A percentile compares a stretch with the other conserved stretches of the same genome.
Evolutionary conservation across 768 basidiomycete genomes (phyloP).

Genomic region (Lepiota subincarnata): DNA sequence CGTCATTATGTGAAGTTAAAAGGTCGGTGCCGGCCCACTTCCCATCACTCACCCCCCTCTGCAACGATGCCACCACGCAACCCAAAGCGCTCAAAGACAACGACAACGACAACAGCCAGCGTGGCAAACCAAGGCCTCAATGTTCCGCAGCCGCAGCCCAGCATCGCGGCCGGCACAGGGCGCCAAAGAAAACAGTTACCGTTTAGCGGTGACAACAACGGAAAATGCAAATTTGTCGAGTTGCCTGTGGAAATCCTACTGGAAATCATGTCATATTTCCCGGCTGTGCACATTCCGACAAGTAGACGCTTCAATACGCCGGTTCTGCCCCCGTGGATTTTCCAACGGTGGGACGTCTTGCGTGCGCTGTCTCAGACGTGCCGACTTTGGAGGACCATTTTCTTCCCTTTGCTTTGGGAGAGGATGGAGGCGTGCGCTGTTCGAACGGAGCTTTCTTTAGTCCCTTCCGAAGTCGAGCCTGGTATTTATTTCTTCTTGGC

Average conservation of each 20-base stretch:
- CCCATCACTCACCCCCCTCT: too few relatives aligned
- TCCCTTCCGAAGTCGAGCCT: not conserved
- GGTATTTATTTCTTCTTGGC: not conserved
- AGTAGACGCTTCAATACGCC: slow-evolving; percentile 7
- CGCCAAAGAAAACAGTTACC: not conserved
- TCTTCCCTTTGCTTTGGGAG: slow-evolving; percentile 28
- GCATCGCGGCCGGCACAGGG: too few relatives aligned
- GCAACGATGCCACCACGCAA: too few relatives aligned
- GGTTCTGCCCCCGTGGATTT: slow-evolving; percentile 18
- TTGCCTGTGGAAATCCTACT: slow-evolving; percentile 27
- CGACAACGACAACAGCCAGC: too few relatives aligned
- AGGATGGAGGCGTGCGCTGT: slow-evolving; percentile 26
- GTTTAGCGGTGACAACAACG: not conserved
- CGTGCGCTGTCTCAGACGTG: slow-evolving; percentile 33
- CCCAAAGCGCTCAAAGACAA: too few relatives aligned
- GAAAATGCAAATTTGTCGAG: slow-evolving; percentile 17
- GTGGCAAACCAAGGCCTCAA: too few relatives aligned
- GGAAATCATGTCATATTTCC: slow-evolving; percentile 27
- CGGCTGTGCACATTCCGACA: slow-evolving; percentile 18
- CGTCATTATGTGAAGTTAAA: too few relatives aligned
- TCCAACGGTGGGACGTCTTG: slow-evolving; percentile 24
- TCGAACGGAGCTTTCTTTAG: not conserved
- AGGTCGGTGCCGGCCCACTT: too few relatives aligned
- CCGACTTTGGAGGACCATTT: slow-evolving; percentile 21
- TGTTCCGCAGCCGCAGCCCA: too few relatives aligned